Base-by-base conservation (phyloP, 305 asterid genomes). In the Fraxinus nigra region DNA sequence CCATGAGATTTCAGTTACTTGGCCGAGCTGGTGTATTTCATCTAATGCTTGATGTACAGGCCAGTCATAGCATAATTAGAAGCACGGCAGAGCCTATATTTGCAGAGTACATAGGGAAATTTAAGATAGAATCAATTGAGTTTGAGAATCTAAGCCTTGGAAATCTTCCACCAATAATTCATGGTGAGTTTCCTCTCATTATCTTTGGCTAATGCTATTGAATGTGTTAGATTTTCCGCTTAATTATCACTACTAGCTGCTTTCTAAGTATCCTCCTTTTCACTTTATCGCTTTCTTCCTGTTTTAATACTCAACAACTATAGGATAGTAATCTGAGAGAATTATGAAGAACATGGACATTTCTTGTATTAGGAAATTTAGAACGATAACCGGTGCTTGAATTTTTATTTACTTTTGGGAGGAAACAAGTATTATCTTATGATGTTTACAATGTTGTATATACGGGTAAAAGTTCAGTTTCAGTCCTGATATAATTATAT, bases 101-200 rank as follows among this genome's bases (percentile, higher is more conserved):
- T 83, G 89, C 90, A 1, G 98, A 92, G 76, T 93, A 91, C 88
- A 72, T 91, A 54, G 98, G 98, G 81, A 83, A 85, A 82, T 92
- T 74, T 81, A 91, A 86, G 77, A 91, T 95, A 70, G 89, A 92
- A 85, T 82, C 95, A 3, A 93, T 95, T 32, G 91, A 89, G 85
- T 90, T 95, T 83, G 89, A 89, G 88, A 92, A 85, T 8, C 82
- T 92, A 77, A 88, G 87, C 87, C 97, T 91, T 5, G 98, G 98
- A 79, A 91, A 87, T 84, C 90, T 93, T 88, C 92, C 98, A 20
- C 97, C 98, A 70, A 91, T 86, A 30, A 76, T 93, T 85, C 97
- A 93, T 63, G 98, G 98, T 92, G 87, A 83, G 93, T 76, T 81
- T 81, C 82, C 54, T 61, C 75, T 76, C 61, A 28, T 78, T 54